A percentile compares a stretch with the other conserved stretches of the same genome.
These are phyloP conservation scores for Torulaspora globosa DNA, from an alignment of 1,139 yeast genomes.

Conservation along the genomic window DNA sequence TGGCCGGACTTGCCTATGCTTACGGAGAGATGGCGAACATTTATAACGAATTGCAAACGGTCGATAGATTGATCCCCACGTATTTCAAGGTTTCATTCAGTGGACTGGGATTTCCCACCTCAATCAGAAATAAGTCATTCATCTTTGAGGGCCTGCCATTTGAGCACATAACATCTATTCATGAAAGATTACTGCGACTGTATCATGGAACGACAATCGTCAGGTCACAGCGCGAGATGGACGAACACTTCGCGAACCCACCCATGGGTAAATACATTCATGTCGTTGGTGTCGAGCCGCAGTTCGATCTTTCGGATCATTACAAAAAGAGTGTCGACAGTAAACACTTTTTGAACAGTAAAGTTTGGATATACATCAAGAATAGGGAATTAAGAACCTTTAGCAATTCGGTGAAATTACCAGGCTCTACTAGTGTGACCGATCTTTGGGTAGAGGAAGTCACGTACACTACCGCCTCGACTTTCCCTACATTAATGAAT, in stretches of 20 bases:
- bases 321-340: constrained; percentile 23
- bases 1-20: constrained; percentile 70
- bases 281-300: constrained; percentile 70
- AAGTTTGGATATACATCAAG: constrained; percentile 63
- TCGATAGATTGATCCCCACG: constrained; percentile 72
- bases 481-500: constrained; percentile 87
- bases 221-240: constrained; percentile 62
- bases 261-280: constrained; percentile 72
- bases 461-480: constrained; percentile 66
- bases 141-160: constrained; percentile 85
- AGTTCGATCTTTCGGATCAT: constrained; percentile 47
- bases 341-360: constrained; percentile 24
- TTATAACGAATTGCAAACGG: constrained; percentile 62
- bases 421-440: constrained; percentile 68
- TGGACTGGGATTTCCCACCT: constrained; percentile 80
- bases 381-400: constrained; percentile 68
- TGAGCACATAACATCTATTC: constrained; percentile 82
- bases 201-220: constrained; percentile 83
- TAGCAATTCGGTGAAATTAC: constrained; percentile 64
- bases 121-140: constrained; percentile 70
- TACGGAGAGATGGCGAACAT: constrained; percentile 66
- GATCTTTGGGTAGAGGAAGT: constrained; percentile 90
- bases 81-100: constrained; percentile 76
- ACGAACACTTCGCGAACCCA: constrained; percentile 44
- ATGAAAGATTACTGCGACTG: constrained; percentile 65